Evolutionary conservation across 495 filamentous ascomycete species (phyloP).

Genomic region (Penicillium fimorum): DNA sequence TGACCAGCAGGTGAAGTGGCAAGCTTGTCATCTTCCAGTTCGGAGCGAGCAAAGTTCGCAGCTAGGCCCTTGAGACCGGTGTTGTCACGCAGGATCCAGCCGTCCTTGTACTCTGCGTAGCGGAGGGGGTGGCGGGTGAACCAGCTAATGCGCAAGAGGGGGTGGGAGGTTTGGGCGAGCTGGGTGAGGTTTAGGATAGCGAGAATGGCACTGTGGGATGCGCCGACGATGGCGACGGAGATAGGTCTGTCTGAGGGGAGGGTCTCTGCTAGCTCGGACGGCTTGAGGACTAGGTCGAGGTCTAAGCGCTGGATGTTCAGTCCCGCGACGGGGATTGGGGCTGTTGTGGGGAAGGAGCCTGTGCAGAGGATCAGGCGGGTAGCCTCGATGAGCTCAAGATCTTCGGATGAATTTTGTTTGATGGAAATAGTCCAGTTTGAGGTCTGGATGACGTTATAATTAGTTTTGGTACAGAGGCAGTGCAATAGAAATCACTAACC

Average conservation of each 20-base stretch:
- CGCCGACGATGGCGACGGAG: slow-evolving; percentile 56
- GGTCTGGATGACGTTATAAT: slow-evolving; percentile 16
- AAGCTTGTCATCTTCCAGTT: slow-evolving; percentile 53
- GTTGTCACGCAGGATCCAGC: slow-evolving; percentile 63
- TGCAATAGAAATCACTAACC: slow-evolving; percentile 21
- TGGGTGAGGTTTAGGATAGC: slow-evolving; percentile 58
- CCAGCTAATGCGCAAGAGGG: slow-evolving; percentile 56
- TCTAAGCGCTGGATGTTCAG: slow-evolving; percentile 41
- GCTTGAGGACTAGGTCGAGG: slow-evolving; percentile 56
- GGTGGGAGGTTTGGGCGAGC: slow-evolving; percentile 49
- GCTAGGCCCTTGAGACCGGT: slow-evolving; percentile 61
- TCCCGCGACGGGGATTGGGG: slow-evolving; percentile 38
- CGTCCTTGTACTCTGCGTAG: slow-evolving; percentile 60
- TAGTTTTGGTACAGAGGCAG: slow-evolving; percentile 5
- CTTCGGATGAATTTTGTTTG: slow-evolving; percentile 27
- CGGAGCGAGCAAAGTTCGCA: slow-evolving; percentile 55
- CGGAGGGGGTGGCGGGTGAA: slow-evolving; percentile 59
- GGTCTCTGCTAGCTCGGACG: slow-evolving; percentile 44
- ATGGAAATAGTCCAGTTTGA: slow-evolving; percentile 47
- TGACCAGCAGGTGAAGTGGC: slow-evolving; percentile 47
- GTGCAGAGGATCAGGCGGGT: slow-evolving; percentile 57
- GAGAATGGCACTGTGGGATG: slow-evolving; percentile 61
- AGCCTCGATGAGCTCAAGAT: slow-evolving; percentile 35
- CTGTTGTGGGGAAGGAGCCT: slow-evolving; percentile 49
- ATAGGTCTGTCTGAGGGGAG: slow-evolving; percentile 36